Evolutionary conservation across 1,284 basidiomycete genomes (phyloP).

Genomic region (Tremellales sp.): DNA sequence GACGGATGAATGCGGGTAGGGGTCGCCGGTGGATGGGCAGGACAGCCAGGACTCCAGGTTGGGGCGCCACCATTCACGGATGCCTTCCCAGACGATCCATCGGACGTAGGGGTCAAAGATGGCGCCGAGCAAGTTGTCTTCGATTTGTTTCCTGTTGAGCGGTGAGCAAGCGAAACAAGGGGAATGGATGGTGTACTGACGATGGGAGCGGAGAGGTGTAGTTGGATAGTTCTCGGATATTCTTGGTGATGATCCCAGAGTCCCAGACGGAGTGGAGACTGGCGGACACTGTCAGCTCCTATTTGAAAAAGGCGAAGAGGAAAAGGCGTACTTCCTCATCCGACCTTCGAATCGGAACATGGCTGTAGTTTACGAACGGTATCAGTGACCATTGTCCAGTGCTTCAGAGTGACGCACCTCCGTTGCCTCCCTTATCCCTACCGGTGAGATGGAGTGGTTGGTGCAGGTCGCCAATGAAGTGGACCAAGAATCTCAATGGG

Average conservation of each 20-base stretch:
- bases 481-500: slow-evolving; percentile 82
- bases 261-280: slow-evolving; percentile 88
- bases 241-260: slow-evolving; percentile 70
- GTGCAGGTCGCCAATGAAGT: slow-evolving; percentile 87
- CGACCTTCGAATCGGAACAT: slow-evolving; percentile 67
- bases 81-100: slow-evolving; percentile 77
- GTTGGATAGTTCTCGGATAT: slow-evolving; percentile 68
- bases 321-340: slow-evolving; percentile 30
- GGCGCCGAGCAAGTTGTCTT: slow-evolving; percentile 66
- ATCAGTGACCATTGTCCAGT: slow-evolving; percentile 1
- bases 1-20: slow-evolving; percentile 42
- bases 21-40: slow-evolving; percentile 56
- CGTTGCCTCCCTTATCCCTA: slow-evolving; percentile 78
- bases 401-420: slow-evolving; percentile 35
- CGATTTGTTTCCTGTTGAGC: slow-evolving; percentile 54
- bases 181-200: slow-evolving; percentile 25
- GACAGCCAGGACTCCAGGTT: slow-evolving; percentile 60
- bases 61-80: slow-evolving; percentile 61
- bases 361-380: slow-evolving; percentile 30
- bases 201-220: slow-evolving; percentile 67
- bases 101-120: slow-evolving; percentile 87
- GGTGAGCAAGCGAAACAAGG: not conserved
- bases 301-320: not conserved
- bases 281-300: slow-evolving; percentile 1
- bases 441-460: slow-evolving; percentile 86